Percentiles rank a stretch among this genome's conserved stretches.
Conservation (phyloP, 768 basidiomycete species). For the Pseudohyphozyma bogoriensis region DNA sequence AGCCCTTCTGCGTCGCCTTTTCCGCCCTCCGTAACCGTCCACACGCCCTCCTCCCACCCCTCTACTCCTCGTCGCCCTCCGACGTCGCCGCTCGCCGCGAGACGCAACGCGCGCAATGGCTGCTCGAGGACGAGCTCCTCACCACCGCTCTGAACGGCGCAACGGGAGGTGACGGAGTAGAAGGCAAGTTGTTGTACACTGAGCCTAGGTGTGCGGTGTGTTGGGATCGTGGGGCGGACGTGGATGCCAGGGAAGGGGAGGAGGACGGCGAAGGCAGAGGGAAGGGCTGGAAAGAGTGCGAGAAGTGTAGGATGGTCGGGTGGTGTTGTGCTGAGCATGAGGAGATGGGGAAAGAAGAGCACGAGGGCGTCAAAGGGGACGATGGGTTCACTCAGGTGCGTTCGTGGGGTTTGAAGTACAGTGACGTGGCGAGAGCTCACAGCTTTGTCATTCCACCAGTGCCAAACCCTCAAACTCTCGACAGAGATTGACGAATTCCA, state of each 20-base stretch:
- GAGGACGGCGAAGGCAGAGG: slow-evolving; percentile 1
- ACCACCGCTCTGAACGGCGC: too few species aligned
- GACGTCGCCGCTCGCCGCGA: background rate
- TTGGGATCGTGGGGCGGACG: slow-evolving; percentile 12
- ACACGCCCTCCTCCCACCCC: background rate
- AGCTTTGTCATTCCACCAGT: slow-evolving; percentile 2
- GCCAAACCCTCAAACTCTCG: slow-evolving; percentile 7
- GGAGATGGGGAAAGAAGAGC: background rate
- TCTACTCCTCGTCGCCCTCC: background rate
- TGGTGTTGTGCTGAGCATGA: slow-evolving; percentile 9
- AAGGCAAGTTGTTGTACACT: slow-evolving; percentile 10
- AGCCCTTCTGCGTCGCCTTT: slow-evolving; percentile 13
- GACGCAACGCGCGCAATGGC: slow-evolving; percentile 2
- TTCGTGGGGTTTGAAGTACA: background rate
- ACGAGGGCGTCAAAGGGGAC: background rate
- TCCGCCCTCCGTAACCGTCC: slow-evolving; percentile 5
- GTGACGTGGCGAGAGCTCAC: background rate
- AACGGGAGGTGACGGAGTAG: background rate
- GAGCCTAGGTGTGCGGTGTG: slow-evolving; percentile 14
- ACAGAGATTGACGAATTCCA: slow-evolving; percentile 17
- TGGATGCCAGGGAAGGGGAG: background rate
- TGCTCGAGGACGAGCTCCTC: slow-evolving; percentile 15
- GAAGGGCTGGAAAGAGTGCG: slow-evolving; percentile 4
- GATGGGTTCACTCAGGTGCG: slow-evolving; percentile 13
- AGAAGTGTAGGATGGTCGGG: slow-evolving; percentile 3